Percentiles rank a stretch among this genome's conserved stretches.
These are phyloP conservation scores for Ceratobasidium sp. DNA, from an alignment of 1,284 basidiomycete genomes.

Conservation along the genomic window DNA sequence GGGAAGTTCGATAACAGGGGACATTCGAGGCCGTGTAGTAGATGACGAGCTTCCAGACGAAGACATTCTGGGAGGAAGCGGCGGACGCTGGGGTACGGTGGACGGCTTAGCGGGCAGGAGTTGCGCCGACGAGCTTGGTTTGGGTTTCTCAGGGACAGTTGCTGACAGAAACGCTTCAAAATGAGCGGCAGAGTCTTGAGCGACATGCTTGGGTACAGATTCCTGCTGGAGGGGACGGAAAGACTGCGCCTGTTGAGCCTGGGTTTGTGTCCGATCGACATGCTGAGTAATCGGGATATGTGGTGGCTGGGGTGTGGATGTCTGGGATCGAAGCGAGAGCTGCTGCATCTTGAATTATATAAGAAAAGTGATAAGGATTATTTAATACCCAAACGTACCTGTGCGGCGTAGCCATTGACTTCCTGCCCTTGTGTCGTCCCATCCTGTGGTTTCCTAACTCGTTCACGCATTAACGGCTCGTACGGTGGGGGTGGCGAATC, in stretches of 20 bases:
- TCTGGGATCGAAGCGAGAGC: constrained; percentile 25
- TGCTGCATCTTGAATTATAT: constrained; percentile 27
- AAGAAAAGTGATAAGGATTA: neutral
- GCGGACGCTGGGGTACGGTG: neutral
- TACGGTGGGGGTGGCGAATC: constrained; percentile 33
- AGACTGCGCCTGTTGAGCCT: neutral
- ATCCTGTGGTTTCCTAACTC: constrained; percentile 4
- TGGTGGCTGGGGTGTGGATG: constrained; percentile 16
- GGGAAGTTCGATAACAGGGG: constrained; percentile 12
- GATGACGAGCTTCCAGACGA: constrained; percentile 20
- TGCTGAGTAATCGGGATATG: constrained; percentile 13
- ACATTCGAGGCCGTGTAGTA: neutral
- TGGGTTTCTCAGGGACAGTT: constrained; percentile 14
- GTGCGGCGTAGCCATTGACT: constrained; percentile 28
- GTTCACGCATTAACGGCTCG: constrained; percentile 23
- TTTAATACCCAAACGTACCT: constrained; percentile 3
- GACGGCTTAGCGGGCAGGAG: neutral
- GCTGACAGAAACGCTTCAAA: constrained; percentile 45
- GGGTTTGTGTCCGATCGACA: neutral
- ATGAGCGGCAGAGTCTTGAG: constrained; percentile 42
- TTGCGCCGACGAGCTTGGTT: constrained; percentile 14
- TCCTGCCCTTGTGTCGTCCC: neutral
- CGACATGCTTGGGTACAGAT: constrained; percentile 26
- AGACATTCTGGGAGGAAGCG: neutral
- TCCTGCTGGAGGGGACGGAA: neutral